phyloP scores from a whole-genome alignment of 257 asterid genomes.

The Cruciata laevipes region DNA sequence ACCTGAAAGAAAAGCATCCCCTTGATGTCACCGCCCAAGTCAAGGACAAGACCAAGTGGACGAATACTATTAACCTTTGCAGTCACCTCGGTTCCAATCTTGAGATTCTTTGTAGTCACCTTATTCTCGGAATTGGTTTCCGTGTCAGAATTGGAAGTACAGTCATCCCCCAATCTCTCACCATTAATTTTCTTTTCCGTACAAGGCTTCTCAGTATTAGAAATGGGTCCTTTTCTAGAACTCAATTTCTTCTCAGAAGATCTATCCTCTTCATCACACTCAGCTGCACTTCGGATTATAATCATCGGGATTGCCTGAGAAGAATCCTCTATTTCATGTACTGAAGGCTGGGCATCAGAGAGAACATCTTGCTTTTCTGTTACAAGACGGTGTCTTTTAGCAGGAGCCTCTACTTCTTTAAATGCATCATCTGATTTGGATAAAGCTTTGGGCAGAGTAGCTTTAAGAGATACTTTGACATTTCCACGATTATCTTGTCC shows the following conservation, averaged over 20 bases:
- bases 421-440: slow-evolving; percentile 27
- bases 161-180: slow-evolving; percentile 13
- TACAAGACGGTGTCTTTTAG: slow-evolving; percentile 30
- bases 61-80: slow-evolving; percentile 86
- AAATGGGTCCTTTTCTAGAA: slow-evolving; percentile 29
- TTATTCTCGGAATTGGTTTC: slow-evolving; percentile 28
- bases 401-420: slow-evolving; percentile 22
- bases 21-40: slow-evolving; percentile 68
- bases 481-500: slow-evolving; percentile 89
- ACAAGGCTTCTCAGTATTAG: slow-evolving; percentile 13
- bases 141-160: slow-evolving; percentile 7
- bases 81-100: slow-evolving; percentile 60
- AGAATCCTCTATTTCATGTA: slow-evolving; percentile 19
- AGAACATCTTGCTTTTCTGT: slow-evolving; percentile 22
- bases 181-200: slow-evolving; percentile 11
- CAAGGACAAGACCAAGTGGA: slow-evolving; percentile 81
- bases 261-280: slow-evolving; percentile 66
- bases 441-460: slow-evolving; percentile 40
- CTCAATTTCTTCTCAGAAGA: slow-evolving; percentile 24
- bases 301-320: slow-evolving; percentile 35
- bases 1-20: slow-evolving; percentile 96
- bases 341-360: slow-evolving; percentile 7
- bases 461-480: slow-evolving; percentile 79
- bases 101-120: slow-evolving; percentile 52
- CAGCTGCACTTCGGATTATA: slow-evolving; percentile 79